Base-by-base conservation (phyloP, 2,329 filamentous ascomycete species). In the Aureobasidium melanogenum region DNA sequence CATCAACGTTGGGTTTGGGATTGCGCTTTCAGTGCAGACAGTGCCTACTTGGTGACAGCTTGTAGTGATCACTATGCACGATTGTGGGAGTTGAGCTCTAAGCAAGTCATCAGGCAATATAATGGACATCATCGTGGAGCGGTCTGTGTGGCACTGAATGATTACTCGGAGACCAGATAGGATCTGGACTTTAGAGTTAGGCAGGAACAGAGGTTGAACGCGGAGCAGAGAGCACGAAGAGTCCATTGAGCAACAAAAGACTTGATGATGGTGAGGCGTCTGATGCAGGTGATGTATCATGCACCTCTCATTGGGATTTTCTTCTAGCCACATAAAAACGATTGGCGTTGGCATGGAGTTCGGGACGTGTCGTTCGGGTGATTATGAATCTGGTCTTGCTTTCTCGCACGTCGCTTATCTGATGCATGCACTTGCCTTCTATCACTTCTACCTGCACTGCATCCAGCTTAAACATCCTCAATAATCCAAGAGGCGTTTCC, bases 1-100 rank as follows among this genome's bases (percentile, higher is more conserved):
- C 92, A 97, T 75, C 92, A 97, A 76, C 86, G 92, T 59, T 97
- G 92, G 92, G 92, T 97, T 0, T 97, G 92, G 92, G 92, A 97
- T 73, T 97, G 92, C 70, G 92, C 92, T 0, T 97, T 97, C 75
- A 93, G 88, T 64, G 92, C 92, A 28, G 92, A 97, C 72, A 92
- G 88, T 36, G 92, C 92, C 0, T 97, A 97, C 70, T 80, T 97
- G 7, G 92, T 97, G 14, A 97, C 92, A 0, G 91, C 92, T 5
- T 96, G 91, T 72, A 93, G 88, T 44, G 92, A 97, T 72, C 92
- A 97, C 73, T 97, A 96, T 71, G 92, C 92, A 2, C 82, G 92
- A 19, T 77, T 97, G 61, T 97, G 92, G 92, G 92, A 97, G 77
- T 79, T 97, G 65, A 80, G 82, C 65, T 91, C 87, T 66, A 91